These are phyloP conservation scores for Wallacemonas sp. DNA, from an alignment of 208 protist genomes.

Conservation along the genomic window DNA sequence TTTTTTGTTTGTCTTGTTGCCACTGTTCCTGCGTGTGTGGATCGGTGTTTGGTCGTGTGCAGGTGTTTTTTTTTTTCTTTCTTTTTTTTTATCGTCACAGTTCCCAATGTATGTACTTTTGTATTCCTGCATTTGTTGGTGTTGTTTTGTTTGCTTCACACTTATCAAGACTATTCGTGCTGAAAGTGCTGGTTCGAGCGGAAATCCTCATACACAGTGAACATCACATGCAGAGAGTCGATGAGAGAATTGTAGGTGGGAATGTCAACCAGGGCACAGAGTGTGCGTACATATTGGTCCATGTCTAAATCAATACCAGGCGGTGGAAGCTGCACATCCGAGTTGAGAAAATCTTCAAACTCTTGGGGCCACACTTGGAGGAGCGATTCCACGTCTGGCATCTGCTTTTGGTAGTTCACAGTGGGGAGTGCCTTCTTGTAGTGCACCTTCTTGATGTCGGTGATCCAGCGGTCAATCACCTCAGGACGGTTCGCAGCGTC, in stretches of 20 bases:
- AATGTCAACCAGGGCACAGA: conserved; percentile 97
- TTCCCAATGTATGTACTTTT: too few relatives aligned
- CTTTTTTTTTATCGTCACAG: too few relatives aligned
- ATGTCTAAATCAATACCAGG: conserved; percentile 93
- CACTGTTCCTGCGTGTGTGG: too few relatives aligned
- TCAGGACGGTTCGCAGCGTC: conserved; percentile 94
- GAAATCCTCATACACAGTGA: conserved; percentile 97
- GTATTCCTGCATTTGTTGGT: background rate
- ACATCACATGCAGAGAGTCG: conserved; percentile 97
- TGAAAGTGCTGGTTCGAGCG: conserved; percentile 94
- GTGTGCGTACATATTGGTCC: conserved; percentile 92
- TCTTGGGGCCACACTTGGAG: conserved; percentile 95
- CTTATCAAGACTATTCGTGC: conserved; percentile 53
- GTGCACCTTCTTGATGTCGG: conserved; percentile 96
- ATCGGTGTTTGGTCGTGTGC: too few relatives aligned
- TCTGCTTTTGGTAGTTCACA: conserved; percentile 95
- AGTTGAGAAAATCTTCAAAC: conserved; percentile 95
- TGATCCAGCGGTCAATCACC: conserved; percentile 95
- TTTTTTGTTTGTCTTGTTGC: too few relatives aligned
- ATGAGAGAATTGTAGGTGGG: conserved; percentile 96
- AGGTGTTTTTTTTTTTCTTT: conserved; percentile 22
- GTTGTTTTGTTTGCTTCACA: background rate
- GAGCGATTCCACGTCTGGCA: conserved; percentile 96
- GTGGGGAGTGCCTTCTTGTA: conserved; percentile 94
- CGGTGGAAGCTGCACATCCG: conserved; percentile 84